Base-by-base conservation (phyloP, 495 filamentous ascomycete species). In the Patellaria atrata region DNA sequence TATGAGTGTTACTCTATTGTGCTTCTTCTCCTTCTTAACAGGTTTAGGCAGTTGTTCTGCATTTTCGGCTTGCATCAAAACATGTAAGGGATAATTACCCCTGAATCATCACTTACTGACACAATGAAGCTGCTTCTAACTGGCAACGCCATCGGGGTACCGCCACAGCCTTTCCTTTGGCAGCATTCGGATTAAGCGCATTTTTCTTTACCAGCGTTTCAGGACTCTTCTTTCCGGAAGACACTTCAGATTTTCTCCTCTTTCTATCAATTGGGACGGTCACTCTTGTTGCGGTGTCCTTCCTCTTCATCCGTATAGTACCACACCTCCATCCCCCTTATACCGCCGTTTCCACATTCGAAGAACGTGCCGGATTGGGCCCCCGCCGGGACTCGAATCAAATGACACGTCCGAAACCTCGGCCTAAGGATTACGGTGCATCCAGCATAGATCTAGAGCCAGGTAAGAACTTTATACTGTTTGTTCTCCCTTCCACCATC, bases 121-220 rank as follows among this genome's bases (percentile, higher is more conserved):
- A 50, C 58, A 40, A 40, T 45, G 62, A 61, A 65, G 87, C 82
- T 38, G 86, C 91, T 21, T 63, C 86, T 26, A 97, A 97, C 56
- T 97, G 84, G 68, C 91, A 87, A 1, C 65, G 75, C 22, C 79
- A 92, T 49, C 74, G 89, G 27, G 89, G 91, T 35, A 94, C 87
- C 13, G 89, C 89, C 10, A 96, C 89, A 5, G 85, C 83, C 2
- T 82, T 96, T 51, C 87, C 89, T 5, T 60, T 97, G 28, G 76
- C 87, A 26, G 84, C 82, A 3, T 94, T 96, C 54, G 89, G 89
- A 16, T 64, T 97, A 20, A 94, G 87, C 58, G 89, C 89, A 30
- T 84, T 96, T 54, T 92, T 96, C 67, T 97, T 93, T 62, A 79
- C 89, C 12, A 63, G 71, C 13, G 57, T 85, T 15, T 81, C 85